These are phyloP conservation scores for Vanrija humicola DNA, from an alignment of 1,284 basidiomycete species.

Conservation along the genomic window DNA sequence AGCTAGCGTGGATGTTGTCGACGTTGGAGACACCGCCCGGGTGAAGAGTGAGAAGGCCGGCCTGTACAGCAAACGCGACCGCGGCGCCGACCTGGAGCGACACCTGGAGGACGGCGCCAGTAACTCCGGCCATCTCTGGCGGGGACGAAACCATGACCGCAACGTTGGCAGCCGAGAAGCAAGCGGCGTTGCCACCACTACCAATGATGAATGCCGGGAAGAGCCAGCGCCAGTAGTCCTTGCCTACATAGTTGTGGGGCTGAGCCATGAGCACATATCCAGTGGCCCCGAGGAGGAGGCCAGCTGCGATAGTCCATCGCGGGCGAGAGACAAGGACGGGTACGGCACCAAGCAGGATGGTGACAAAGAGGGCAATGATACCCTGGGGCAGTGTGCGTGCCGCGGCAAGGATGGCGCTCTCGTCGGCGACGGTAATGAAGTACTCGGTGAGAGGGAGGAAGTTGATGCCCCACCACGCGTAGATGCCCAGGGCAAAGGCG, in stretches of 20 bases:
- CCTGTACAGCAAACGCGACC: constrained; percentile 35
- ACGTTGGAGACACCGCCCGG: constrained; percentile 27
- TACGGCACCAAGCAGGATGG: constrained; percentile 10
- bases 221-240: constrained; percentile 37
- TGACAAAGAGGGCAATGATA: constrained; percentile 12
- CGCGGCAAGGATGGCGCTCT: constrained; percentile 27
- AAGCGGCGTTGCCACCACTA: constrained; percentile 22
- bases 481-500: constrained; percentile 32
- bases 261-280: constrained; percentile 29
- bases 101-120: constrained; percentile 43
- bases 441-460: constrained; percentile 21
- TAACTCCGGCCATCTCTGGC: constrained; percentile 37
- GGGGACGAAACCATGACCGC: constrained; percentile 37
- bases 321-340: constrained; percentile 22
- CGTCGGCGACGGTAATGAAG: constrained; percentile 18
- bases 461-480: constrained; percentile 38
- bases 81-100: constrained; percentile 34
- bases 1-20: constrained; percentile 26
- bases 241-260: constrained; percentile 16
- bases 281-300: constrained; percentile 20
- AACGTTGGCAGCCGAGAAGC: constrained; percentile 27
- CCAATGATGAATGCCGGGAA: constrained; percentile 37
- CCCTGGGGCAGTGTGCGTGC: constrained; percentile 29
- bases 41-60: constrained; percentile 34
- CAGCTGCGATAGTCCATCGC: constrained; percentile 24